phyloP scores from a whole-genome alignment of 768 basidiomycete genomes.

The Russula compacta region DNA sequence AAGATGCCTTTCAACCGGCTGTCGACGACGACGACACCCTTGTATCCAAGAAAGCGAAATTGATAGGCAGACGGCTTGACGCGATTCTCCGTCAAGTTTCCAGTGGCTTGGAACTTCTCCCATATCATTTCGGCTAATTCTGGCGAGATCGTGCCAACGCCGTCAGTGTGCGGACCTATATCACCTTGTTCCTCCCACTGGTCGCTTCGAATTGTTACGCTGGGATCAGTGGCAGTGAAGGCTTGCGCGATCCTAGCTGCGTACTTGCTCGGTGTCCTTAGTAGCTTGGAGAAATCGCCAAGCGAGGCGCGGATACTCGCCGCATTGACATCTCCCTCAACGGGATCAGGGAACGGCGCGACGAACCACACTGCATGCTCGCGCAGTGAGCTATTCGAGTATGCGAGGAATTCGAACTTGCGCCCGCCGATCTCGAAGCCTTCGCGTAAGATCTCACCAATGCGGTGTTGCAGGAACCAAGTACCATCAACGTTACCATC shows the following conservation, averaged over 20 bases:
- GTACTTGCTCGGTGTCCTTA: not conserved
- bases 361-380: not conserved
- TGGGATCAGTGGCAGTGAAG: not conserved
- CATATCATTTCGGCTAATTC: too few species aligned
- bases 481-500: not conserved
- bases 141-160: too few species aligned
- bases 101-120: too few species aligned
- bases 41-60: conserved; percentile 57
- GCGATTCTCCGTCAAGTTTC: too few species aligned
- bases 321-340: too few species aligned
- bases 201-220: not conserved
- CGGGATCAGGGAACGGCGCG: not conserved
- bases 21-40: conserved; percentile 72
- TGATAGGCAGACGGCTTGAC: not conserved
- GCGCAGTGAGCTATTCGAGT: not conserved
- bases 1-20: conserved; percentile 41
- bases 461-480: not conserved
- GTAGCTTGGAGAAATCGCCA: not conserved
- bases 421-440: not conserved
- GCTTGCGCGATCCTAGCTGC: not conserved
- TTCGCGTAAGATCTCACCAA: not conserved
- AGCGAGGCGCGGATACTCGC: not conserved
- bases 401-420: not conserved
- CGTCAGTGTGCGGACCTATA: too few species aligned
- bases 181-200: not conserved